Conservation (phyloP, 257 asterid species). For the Primulina eburnea region DNA sequence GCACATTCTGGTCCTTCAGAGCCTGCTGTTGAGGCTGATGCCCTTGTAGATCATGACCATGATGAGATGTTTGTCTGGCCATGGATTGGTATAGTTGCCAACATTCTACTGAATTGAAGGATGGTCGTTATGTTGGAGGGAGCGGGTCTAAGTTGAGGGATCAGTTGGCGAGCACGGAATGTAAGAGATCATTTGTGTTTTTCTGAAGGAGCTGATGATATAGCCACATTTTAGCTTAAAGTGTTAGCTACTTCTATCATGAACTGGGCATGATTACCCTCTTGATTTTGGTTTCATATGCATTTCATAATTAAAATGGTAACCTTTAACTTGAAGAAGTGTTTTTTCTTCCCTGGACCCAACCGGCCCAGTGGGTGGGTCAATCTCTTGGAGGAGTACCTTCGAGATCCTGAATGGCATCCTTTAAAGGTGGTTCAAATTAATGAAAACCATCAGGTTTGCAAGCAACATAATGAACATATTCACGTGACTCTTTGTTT, state of each 20-base stretch:
- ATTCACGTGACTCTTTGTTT: neutral
- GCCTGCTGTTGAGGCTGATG: conserved; percentile 36
- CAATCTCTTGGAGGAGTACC: too few species aligned
- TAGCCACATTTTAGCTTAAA: neutral
- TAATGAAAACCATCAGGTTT: conserved; percentile 62
- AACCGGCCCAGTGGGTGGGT: too few species aligned
- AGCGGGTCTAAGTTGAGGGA: conserved; percentile 80
- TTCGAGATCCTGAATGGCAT: conserved; percentile 92
- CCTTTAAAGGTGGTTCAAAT: conserved; percentile 59
- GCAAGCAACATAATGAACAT: conserved; percentile 17
- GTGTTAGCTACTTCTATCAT: conserved; percentile 10
- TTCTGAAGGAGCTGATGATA: neutral
- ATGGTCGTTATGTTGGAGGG: conserved; percentile 64
- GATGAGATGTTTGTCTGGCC: conserved; percentile 95
- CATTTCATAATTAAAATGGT: too few species aligned
- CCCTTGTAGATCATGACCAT: conserved; percentile 51
- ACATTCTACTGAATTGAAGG: conserved; percentile 53
- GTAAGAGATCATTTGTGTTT: neutral
- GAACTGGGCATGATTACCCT: conserved; percentile 1
- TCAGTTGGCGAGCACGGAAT: conserved; percentile 45
- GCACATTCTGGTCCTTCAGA: conserved; percentile 26
- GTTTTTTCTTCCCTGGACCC: too few species aligned
- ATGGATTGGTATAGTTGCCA: conserved; percentile 76
- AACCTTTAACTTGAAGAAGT: too few species aligned
- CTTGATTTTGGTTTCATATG: too few species aligned